phyloP scores from a whole-genome alignment of 257 asterid species.

The Nicotiana knightiana region DNA sequence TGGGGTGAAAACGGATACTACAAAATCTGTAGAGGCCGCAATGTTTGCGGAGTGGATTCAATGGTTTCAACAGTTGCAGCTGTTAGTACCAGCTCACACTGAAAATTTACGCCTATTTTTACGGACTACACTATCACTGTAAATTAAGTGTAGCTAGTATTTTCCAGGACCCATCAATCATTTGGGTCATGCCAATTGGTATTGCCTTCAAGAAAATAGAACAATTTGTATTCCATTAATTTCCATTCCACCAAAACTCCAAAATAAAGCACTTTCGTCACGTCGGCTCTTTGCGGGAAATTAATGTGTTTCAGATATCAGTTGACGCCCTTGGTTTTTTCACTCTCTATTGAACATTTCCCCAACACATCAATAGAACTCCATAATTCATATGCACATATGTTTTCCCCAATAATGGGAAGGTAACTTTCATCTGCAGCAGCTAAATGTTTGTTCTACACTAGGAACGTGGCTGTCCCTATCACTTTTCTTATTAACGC shows the following conservation, averaged over 20 bases:
- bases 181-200: background rate
- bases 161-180: background rate
- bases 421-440: background rate
- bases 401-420: background rate
- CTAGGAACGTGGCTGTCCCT: background rate
- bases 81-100: constrained; percentile 25
- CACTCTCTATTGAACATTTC: background rate
- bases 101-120: background rate
- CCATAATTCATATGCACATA: background rate
- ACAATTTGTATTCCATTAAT: background rate
- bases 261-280: background rate
- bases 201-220: background rate
- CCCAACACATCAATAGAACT: background rate
- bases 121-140: background rate
- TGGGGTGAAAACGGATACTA: constrained; percentile 88
- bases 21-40: constrained; percentile 61
- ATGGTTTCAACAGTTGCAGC: constrained; percentile 90
- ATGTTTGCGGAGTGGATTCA: constrained; percentile 82
- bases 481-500: background rate
- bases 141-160: constrained; percentile 4
- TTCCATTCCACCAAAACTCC: background rate
- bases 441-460: background rate
- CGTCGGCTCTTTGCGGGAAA: background rate
- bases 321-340: background rate
- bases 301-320: background rate